Base-by-base conservation (phyloP, 2,329 filamentous ascomycete species). In the Aspergillus brunneoviolaceus region DNA sequence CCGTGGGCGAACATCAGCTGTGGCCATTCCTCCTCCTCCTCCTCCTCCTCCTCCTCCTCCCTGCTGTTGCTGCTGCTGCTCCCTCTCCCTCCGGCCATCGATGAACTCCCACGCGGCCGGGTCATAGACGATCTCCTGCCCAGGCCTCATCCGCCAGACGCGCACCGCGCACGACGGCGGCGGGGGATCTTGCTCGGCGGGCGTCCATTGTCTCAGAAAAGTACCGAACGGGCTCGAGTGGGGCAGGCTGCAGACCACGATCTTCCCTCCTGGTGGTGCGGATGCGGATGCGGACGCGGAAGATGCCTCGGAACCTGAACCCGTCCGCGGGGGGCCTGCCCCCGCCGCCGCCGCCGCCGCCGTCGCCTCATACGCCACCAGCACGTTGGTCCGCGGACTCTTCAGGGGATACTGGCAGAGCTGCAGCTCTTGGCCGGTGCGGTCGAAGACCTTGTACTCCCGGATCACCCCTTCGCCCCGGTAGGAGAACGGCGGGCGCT, bases 171-270 rank as follows among this genome's bases (percentile, higher is more conserved):
- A 63, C 9, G 31, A 33, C 14, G 61, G 47, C 14, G 42, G 14
- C 2, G 63, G 62, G 35, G 29, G 65, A 19, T 58, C 57, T 5
- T 59, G 12, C 4, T 33, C 19, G 2, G 42, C 11, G 9, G 60
- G 60, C 21, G 42, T 19, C 65, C 67, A 68, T 1, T 58, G 59
- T 31, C 58, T 9, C 11, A 67, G 53, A 49, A 49, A 66, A 2
- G 23, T 58, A 7, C 59, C 63, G 27, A 53, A 19, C 7, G 25
- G 25, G 19, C 51, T 48, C 3, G 23, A 3, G 11, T 55, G 42
- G 21, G 59, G 54, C 14, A 29, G 47, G 42, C 55, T 47, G 31
- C 47, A 55, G 10, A 42, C 19, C 21, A 62, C 62, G 23, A 64
- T 33, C 23, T 35, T 35, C 33, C 27, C 27, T 29, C 27, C 27